phyloP scores from a whole-genome alignment of 1,139 yeast species.

The Yamadazyma songkhlaensis region DNA sequence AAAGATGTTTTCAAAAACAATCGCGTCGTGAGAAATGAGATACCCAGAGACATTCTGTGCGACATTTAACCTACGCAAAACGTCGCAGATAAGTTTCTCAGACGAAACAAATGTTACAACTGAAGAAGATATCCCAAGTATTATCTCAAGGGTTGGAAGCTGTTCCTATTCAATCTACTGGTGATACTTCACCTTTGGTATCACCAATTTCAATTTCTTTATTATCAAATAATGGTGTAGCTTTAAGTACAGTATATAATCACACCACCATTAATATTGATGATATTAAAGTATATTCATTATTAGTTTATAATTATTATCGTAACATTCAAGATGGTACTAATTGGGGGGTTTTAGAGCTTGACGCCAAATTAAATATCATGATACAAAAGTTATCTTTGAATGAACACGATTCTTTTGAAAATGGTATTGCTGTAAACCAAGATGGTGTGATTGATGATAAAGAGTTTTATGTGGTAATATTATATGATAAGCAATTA shows the following conservation, averaged over 20 bases:
- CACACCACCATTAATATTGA: constrained; percentile 30
- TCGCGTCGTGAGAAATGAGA: constrained; percentile 4
- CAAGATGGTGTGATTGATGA: constrained; percentile 1
- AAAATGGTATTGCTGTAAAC: constrained; percentile 6
- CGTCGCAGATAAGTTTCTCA: not conserved
- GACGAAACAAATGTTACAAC: constrained; percentile 39
- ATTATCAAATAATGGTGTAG: constrained; percentile 41
- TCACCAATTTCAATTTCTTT: constrained; percentile 42
- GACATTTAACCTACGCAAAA: not conserved
- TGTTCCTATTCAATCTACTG: constrained; percentile 8
- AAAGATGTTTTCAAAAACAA: constrained; percentile 2
- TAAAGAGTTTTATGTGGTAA: constrained; percentile 11
- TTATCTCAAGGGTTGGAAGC: constrained; percentile 41
- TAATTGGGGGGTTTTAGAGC: constrained; percentile 33
- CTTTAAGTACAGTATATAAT: constrained; percentile 33
- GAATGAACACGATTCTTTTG: constrained; percentile 5
- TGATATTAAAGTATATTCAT: constrained; percentile 43
- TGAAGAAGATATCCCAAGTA: constrained; percentile 41
- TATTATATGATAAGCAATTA: constrained; percentile 11
- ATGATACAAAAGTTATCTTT: constrained; percentile 22
- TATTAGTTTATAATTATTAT: constrained; percentile 40
- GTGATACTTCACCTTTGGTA: constrained; percentile 6
- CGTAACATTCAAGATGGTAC: constrained; percentile 13
- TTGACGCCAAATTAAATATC: constrained; percentile 29
- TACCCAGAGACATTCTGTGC: not conserved